Percentiles rank a stretch among this genome's conserved stretches.
Evolutionary conservation across 2,329 filamentous ascomycete species (phyloP).

Genomic region (Apiospora rasikravindrae): DNA sequence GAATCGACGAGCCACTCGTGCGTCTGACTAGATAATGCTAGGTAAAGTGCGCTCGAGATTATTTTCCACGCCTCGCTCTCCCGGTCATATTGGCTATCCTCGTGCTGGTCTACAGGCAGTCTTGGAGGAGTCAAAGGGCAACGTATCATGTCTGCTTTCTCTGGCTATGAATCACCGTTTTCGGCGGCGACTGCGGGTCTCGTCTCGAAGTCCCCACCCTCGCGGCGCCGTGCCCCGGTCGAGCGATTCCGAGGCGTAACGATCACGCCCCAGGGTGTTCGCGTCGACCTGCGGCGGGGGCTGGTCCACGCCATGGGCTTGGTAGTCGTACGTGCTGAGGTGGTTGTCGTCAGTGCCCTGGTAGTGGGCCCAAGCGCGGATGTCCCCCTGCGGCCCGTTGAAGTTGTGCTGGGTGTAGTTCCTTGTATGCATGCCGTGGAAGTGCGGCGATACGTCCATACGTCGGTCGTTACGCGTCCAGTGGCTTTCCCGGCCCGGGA

Average conservation of each 20-base stretch:
- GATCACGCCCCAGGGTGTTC: too few relatives aligned
- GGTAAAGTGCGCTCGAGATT: not conserved
- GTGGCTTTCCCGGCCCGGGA: not conserved
- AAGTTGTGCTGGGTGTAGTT: not conserved
- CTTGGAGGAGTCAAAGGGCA: not conserved
- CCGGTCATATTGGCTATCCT: not conserved
- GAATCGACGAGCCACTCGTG: not conserved
- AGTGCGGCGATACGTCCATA: not conserved
- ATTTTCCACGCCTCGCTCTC: rapidly evolving
- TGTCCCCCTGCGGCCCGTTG: too few relatives aligned
- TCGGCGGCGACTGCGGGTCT: too few relatives aligned
- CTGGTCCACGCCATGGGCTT: not conserved
- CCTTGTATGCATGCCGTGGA: too few relatives aligned
- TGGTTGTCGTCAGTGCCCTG: too few relatives aligned
- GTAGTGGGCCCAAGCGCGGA: too few relatives aligned
- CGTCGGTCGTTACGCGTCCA: not conserved
- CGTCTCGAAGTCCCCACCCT: too few relatives aligned
- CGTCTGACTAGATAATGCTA: not conserved
- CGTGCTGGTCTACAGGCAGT: not conserved
- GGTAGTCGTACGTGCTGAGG: not conserved
- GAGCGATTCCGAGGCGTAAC: too few relatives aligned
- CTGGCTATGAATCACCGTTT: not conserved
- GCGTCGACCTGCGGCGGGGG: too few relatives aligned
- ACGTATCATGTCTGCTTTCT: not conserved
- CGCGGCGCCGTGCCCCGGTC: too few relatives aligned